phyloP scores from a whole-genome alignment of 2,329 filamentous ascomycete genomes.

The Didymella exigua region DNA sequence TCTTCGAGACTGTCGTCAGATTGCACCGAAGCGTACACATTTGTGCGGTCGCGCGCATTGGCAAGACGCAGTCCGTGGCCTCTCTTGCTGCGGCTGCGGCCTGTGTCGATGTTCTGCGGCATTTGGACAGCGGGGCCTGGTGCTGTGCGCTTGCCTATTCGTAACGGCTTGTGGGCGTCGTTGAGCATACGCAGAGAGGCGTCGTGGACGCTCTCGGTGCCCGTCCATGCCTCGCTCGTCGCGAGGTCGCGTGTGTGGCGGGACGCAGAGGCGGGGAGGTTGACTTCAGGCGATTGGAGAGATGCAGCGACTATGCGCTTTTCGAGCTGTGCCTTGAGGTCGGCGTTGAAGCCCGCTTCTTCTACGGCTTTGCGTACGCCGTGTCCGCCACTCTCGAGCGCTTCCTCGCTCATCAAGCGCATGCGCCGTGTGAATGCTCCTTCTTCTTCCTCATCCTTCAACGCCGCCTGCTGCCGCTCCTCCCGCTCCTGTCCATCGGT shows the following conservation, averaged over 20 bases:
- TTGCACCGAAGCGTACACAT: slow-evolving; percentile 60
- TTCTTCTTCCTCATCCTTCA: slow-evolving; percentile 37
- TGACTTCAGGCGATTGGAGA: slow-evolving; percentile 60
- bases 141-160: slow-evolving; percentile 24
- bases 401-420: slow-evolving; percentile 65
- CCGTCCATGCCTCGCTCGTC: slow-evolving; percentile 74
- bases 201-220: slow-evolving; percentile 75
- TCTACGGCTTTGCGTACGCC: slow-evolving; percentile 62
- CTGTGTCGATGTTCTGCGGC: slow-evolving; percentile 42
- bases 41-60: slow-evolving; percentile 63
- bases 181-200: slow-evolving; percentile 79
- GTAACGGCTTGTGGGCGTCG: slow-evolving; percentile 63
- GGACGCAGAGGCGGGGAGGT: slow-evolving; percentile 66
- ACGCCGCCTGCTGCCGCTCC: not conserved
- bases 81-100: slow-evolving; percentile 47
- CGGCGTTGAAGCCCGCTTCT: slow-evolving; percentile 67
- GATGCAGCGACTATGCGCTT: slow-evolving; percentile 63
- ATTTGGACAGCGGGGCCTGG: slow-evolving; percentile 29
- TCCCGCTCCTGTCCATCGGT: not conserved
- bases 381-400: slow-evolving; percentile 60
- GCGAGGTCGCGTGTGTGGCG: slow-evolving; percentile 72
- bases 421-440: slow-evolving; percentile 65
- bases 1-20: slow-evolving; percentile 64
- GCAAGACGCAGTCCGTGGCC: slow-evolving; percentile 55
- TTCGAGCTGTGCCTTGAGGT: slow-evolving; percentile 63